Evolutionary conservation across 345 rosid species (phyloP), one percentile per base, ranked within the genome.

Genomic region (Sisymbrium irio): DNA sequence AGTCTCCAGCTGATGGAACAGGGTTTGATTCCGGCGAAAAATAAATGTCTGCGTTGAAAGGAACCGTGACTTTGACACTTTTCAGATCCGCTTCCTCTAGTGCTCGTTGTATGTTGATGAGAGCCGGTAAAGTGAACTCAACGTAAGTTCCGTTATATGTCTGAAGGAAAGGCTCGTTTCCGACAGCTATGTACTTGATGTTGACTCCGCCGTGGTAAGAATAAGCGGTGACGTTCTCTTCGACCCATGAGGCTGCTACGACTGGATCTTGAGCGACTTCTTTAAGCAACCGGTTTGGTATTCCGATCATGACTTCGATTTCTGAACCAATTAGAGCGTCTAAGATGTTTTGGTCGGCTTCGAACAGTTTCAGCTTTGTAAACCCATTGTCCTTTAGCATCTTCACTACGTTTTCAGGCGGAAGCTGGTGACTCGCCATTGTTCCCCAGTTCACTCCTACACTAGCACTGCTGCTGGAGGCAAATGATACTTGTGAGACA

Each of bases 391-490:
- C 86, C 20, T 42, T 77, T 59, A 92, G 78, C 82, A 92, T 82
- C 70, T 81, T 69, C 45, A 89, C 97, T 2, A 92, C 83, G 50
- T 77, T 89, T 12, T 84, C 80, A 1, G 97, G 90, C 1, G 86
- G 87, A 40, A 89, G 83, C 53, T 80, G 88, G 81, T 83, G 93
- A 35, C 79, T 82, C 14, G 93, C 78, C 84, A 85, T 85, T 35
- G 92, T 89, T 15, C 96, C 93, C 97, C 97, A 92, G 85, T 92
- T 92, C 18, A 85, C 83, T 40, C 90, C 86, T 49, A 84, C 72
- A 42, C 80, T 53, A 7, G 49, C 15, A 18, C 40, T 67, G 62
- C 27, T 81, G 40, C 63, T 65, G 18, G 50, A 33, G 58, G 47
- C 62, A 40, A 66, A 1, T 46, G 70, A 59, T 46, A 37, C 73